phyloP scores from a whole-genome alignment of 257 asterid species.

The Ligustrum vulgare region DNA sequence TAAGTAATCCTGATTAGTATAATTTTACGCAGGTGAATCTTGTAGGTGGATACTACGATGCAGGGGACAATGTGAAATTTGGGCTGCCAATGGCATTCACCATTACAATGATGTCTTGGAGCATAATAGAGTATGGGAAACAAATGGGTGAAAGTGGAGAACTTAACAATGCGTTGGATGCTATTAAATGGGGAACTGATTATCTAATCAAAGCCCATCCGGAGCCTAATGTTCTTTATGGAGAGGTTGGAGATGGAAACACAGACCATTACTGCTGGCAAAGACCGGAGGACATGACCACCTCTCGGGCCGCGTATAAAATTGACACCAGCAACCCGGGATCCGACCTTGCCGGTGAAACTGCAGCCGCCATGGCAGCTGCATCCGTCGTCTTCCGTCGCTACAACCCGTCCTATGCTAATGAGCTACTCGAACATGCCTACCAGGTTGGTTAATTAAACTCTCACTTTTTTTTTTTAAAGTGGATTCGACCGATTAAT shows the following conservation, averaged over 20 bases:
- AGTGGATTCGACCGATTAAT: slow-evolving; percentile 1
- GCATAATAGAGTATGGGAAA: slow-evolving; percentile 77
- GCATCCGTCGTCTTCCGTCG: slow-evolving; percentile 86
- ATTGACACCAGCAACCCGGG: slow-evolving; percentile 85
- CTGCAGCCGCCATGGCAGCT: slow-evolving; percentile 99
- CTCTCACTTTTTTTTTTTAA: not conserved
- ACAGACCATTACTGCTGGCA: slow-evolving; percentile 97
- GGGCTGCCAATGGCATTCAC: slow-evolving; percentile 99
- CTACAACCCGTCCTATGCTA: slow-evolving; percentile 61
- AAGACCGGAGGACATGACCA: slow-evolving; percentile 97
- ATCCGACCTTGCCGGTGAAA: slow-evolving; percentile 93
- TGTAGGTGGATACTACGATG: slow-evolving; percentile 96
- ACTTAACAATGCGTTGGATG: slow-evolving; percentile 75
- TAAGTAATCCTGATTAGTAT: not conserved
- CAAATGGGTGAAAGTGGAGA: slow-evolving; percentile 82
- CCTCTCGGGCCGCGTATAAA: slow-evolving; percentile 75
- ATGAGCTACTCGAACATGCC: slow-evolving; percentile 77
- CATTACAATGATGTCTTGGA: slow-evolving; percentile 92
- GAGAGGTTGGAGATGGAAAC: slow-evolving; percentile 98
- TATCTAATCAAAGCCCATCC: slow-evolving; percentile 96
- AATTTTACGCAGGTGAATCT: slow-evolving; percentile 69
- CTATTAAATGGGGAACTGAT: slow-evolving; percentile 97
- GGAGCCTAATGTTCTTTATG: slow-evolving; percentile 77
- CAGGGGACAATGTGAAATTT: slow-evolving; percentile 96
- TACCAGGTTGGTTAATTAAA: slow-evolving; percentile 51